Conservation (phyloP, 371 early-diverging fungal genomes). For the Apophysomyces variabilis region DNA sequence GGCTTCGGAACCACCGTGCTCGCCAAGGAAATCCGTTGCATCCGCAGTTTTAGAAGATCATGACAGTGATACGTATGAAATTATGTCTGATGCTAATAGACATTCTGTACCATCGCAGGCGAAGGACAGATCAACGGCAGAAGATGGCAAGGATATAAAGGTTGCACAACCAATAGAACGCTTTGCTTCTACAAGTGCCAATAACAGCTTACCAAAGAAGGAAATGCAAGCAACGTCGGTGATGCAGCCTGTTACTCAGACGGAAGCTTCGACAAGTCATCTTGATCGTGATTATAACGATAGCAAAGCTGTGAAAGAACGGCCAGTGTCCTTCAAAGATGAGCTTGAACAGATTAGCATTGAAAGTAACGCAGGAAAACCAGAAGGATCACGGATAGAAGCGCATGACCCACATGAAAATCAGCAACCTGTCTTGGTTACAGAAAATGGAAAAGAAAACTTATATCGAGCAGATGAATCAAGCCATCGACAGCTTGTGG, state of each 20-base stretch:
- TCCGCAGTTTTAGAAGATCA: too few relatives aligned
- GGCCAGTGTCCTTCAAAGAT: too few relatives aligned
- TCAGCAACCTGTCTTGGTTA: not conserved
- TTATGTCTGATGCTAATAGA: not conserved
- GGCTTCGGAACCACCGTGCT: not conserved
- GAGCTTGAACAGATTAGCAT: too few relatives aligned
- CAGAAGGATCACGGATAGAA: not conserved
- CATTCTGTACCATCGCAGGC: not conserved
- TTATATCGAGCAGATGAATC: slow-evolving; percentile 14
- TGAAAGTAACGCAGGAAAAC: not conserved
- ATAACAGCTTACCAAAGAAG: not conserved
- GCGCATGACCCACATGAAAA: not conserved
- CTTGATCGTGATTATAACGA: too few relatives aligned
- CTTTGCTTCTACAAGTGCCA: not conserved
- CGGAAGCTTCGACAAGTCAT: too few relatives aligned
- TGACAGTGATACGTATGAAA: too few relatives aligned
- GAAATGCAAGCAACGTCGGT: not conserved
- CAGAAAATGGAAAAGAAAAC: not conserved
- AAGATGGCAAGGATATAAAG: not conserved
- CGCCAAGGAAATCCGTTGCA: not conserved
- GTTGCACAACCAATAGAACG: not conserved
- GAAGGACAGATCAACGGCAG: not conserved
- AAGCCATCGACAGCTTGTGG: slow-evolving; percentile 29
- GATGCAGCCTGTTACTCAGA: too few relatives aligned
- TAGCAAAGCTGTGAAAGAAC: too few relatives aligned